phyloP scores from a whole-genome alignment of 495 filamentous ascomycete genomes.

The Astrothelium subdiscretum region DNA sequence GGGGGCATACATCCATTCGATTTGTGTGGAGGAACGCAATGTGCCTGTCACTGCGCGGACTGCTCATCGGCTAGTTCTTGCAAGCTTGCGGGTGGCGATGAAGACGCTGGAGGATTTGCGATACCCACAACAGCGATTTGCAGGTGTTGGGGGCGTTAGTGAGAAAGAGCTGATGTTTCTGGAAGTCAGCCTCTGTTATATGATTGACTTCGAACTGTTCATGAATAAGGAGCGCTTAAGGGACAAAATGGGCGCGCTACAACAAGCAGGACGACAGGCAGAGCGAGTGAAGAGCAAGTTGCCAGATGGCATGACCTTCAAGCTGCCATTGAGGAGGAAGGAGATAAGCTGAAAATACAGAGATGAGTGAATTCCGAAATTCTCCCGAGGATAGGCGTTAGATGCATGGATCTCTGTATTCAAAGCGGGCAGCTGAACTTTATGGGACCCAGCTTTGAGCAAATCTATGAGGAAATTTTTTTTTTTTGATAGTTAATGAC shows the following conservation, averaged over 20 bases:
- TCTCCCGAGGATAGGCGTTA: too few relatives aligned
- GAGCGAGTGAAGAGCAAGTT: conserved; percentile 9
- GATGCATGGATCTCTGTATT: too few relatives aligned
- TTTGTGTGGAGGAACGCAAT: conserved; percentile 61
- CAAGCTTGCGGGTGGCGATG: conserved; percentile 73
- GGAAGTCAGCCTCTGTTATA: conserved; percentile 55
- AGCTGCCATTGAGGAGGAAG: conserved; percentile 14
- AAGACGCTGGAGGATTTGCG: conserved; percentile 86
- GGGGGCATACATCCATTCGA: conserved; percentile 73
- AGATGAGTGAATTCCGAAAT: too few relatives aligned
- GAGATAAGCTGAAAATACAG: background rate
- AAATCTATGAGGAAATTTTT: too few relatives aligned
- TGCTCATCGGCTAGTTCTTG: conserved; percentile 76
- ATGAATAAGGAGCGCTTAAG: conserved; percentile 7
- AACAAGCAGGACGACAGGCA: conserved; percentile 15
- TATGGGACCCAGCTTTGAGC: too few relatives aligned
- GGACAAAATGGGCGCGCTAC: conserved; percentile 12
- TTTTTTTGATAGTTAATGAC: background rate
- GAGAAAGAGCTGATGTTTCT: conserved; percentile 65
- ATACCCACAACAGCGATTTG: conserved; percentile 71
- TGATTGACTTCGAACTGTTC: conserved; percentile 28
- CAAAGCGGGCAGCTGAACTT: background rate
- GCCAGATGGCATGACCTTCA: conserved; percentile 12
- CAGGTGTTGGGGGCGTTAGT: conserved; percentile 81
- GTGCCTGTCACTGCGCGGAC: conserved; percentile 65